These are phyloP conservation scores for Picea sitchensis DNA, from an alignment of 75 land plant species.

Conservation along the genomic window DNA sequence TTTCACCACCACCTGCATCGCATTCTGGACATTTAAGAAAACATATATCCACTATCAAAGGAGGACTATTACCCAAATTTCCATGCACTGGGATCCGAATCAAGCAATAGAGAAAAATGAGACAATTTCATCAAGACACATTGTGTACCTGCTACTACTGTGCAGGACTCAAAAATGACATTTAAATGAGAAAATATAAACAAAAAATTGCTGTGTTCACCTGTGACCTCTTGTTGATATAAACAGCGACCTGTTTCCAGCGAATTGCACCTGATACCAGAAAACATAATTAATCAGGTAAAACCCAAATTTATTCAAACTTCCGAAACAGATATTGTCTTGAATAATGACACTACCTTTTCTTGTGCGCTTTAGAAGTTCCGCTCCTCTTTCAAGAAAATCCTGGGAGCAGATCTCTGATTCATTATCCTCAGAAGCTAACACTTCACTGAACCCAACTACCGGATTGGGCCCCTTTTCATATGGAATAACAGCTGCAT, in stretches of 20 bases:
- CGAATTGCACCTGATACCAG: conserved; percentile 41
- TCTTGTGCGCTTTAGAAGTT: conserved; percentile 48
- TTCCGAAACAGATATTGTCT: background rate
- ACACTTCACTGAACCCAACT: conserved; percentile 26
- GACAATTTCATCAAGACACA: background rate
- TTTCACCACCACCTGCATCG: conserved; percentile 68
- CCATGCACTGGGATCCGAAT: background rate
- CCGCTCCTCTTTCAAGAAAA: conserved; percentile 46
- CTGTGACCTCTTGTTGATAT: conserved; percentile 72
- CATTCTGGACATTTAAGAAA: conserved; percentile 3
- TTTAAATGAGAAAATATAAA: background rate
- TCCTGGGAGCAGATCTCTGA: conserved; percentile 29
- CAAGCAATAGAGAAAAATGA: background rate
- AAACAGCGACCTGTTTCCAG: conserved; percentile 61
- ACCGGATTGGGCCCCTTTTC: conserved; percentile 30
- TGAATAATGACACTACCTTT: conserved; percentile 30
- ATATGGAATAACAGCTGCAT: conserved; percentile 74
- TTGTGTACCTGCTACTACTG: background rate
- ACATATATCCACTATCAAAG: conserved; percentile 7
- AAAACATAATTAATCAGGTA: background rate
- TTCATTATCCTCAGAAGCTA: conserved; percentile 25
- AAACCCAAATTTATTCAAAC: background rate
- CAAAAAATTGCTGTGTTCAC: conserved; percentile 24
- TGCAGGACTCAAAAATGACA: background rate
- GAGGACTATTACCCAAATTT: background rate